Percentiles rank a stretch among this genome's conserved stretches.
Conservation (phyloP, 148 eudicot species). For the Amaranthus hypochondriacus region DNA sequence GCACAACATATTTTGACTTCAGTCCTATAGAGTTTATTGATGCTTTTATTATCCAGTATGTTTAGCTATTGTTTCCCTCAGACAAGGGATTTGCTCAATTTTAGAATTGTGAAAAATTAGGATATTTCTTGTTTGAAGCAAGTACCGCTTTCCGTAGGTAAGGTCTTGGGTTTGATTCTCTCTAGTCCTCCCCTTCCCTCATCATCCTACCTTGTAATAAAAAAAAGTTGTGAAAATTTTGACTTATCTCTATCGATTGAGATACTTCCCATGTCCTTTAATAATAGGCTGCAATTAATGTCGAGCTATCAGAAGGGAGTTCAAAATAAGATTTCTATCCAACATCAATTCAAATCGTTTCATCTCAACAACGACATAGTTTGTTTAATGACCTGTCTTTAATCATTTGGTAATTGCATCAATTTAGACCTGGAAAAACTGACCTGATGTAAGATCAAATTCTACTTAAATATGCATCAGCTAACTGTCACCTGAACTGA, state of each 20-base stretch:
- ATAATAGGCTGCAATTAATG: neutral
- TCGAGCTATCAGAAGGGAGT: neutral
- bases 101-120: too few species aligned
- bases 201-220: neutral
- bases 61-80: neutral
- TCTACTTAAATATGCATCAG: too few species aligned
- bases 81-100: too few species aligned
- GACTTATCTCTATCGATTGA: neutral
- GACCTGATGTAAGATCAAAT: neutral
- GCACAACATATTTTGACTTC: neutral
- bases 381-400: neutral
- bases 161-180: too few species aligned
- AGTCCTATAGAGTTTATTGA: neutral
- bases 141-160: too few species aligned
- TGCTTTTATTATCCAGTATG: neutral
- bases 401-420: neutral
- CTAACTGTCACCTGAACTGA: too few species aligned
- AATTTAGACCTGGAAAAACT: neutral
- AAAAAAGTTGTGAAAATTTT: neutral
- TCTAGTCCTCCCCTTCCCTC: too few species aligned
- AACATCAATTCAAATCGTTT: neutral
- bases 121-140: too few species aligned
- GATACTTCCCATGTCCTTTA: neutral
- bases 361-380: neutral
- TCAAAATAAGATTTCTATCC: neutral